Percentiles rank a stretch among this genome's conserved stretches.
These are phyloP conservation scores for Picea mariana DNA, from an alignment of 83 land plant species.

Conservation along the genomic window DNA sequence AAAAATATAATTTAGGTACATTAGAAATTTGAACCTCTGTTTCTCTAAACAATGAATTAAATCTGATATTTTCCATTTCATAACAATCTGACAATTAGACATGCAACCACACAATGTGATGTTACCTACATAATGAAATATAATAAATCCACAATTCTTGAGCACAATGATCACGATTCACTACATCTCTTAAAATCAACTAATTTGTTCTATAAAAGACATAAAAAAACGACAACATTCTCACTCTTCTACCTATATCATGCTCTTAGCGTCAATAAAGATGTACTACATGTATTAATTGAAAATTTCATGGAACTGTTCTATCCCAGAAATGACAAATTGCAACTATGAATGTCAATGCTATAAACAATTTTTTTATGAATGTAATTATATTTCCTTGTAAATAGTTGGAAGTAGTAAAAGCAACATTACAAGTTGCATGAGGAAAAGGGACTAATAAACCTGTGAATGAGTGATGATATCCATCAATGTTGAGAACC, in stretches of 20 bases:
- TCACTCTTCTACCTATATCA: neutral
- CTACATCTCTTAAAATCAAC: neutral
- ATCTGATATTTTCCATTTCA: too few species aligned
- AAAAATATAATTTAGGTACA: too few species aligned
- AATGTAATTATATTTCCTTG: neutral
- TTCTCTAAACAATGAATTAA: too few species aligned
- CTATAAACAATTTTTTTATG: neutral
- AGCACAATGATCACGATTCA: neutral
- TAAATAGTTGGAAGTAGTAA: too few species aligned
- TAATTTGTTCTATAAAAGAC: neutral
- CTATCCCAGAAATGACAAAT: neutral
- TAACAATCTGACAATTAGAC: too few species aligned
- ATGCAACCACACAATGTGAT: too few species aligned
- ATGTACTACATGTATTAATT: neutral
- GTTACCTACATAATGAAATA: too few species aligned
- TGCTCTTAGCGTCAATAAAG: neutral
- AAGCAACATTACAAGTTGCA: neutral
- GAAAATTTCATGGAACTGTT: neutral
- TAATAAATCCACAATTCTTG: neutral
- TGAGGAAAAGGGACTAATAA: neutral
- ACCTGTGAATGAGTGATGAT: slow-evolving; percentile 14
- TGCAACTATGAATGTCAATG: neutral
- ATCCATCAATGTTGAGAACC: slow-evolving; percentile 15
- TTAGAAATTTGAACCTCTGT: too few species aligned
- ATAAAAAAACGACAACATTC: neutral